These are phyloP conservation scores for Lobosporangium transversale DNA, from an alignment of 192 early-diverging fungal species.

Conservation along the genomic window DNA sequence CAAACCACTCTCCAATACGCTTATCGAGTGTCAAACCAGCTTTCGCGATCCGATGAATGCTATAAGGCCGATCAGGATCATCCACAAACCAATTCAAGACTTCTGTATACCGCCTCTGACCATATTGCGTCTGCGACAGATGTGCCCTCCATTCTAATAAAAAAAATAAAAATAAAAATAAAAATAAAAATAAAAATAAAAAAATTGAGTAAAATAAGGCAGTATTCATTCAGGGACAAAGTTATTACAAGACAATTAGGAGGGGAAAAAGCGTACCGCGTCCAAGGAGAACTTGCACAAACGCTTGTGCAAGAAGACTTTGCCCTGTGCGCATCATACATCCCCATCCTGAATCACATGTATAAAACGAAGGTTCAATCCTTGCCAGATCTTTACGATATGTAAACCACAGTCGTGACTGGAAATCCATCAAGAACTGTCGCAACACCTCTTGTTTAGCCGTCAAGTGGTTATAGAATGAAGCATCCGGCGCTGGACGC, in stretches of 20 bases:
- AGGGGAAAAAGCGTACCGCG: too few relatives aligned
- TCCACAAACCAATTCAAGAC: constrained; percentile 54
- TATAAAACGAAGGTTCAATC: constrained; percentile 55
- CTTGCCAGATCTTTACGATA: constrained; percentile 53
- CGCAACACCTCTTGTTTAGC: constrained; percentile 19
- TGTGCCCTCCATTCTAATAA: constrained; percentile 34
- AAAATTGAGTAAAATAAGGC: too few relatives aligned
- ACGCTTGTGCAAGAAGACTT: constrained; percentile 54
- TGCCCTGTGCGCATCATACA: constrained; percentile 58
- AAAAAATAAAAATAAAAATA: not conserved
- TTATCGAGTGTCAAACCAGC: constrained; percentile 50
- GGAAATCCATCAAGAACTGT: constrained; percentile 53
- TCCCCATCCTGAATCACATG: constrained; percentile 54
- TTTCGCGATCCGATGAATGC: constrained; percentile 53
- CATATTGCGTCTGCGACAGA: constrained; percentile 7
- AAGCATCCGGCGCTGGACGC: not conserved
- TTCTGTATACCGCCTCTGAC: constrained; percentile 13
- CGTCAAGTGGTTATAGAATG: not conserved
- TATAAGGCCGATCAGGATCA: constrained; percentile 31
- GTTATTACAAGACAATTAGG: too few relatives aligned
- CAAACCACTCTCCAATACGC: constrained; percentile 57
- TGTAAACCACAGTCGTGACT: constrained; percentile 51
- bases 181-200: too few relatives aligned
- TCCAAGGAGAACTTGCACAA: constrained; percentile 42
- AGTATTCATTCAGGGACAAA: too few relatives aligned